Evolutionary conservation across 257 asterid species (phyloP), one percentile per base, ranked within the genome.

Genomic region (Prunella vulgaris): DNA sequence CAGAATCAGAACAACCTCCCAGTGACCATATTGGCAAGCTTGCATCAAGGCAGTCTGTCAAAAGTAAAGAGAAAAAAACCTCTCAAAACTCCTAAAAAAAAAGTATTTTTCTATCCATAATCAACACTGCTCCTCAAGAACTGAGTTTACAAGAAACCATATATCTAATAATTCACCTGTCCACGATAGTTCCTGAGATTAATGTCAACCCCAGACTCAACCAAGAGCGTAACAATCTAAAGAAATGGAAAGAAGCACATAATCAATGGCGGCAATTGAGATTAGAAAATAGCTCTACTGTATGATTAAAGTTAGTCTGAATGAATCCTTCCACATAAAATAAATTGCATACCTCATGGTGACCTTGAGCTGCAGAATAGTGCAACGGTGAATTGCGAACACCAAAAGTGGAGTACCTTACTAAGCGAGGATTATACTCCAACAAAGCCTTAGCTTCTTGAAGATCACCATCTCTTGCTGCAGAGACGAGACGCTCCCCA

Each of bases 391-490:
- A 87, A 81, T 91, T 91, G 1, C 95, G 95, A 76, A 89, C 95
- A 30, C 97, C 97, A 57, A 91, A 88, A 2, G 97, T 91, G 12
- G 96, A 87, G 74, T 91, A 91, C 76, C 93, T 75, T n/a, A 81
- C 96, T 1, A 91, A 85, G 4, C 97, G 95, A 33, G 97, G 97
- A 79, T 91, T 88, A 63, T 85, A 91, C 20, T 91, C 95, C 85
- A 91, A 80, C 68, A 91, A 87, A 74, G 95, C 96, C 88, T 91
- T 88, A 1, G 97, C 97, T 85, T 91, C 97, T 77, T 85, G 96
- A 63, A 91, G 77, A 81, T 91, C 97, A 12, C 97, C 97, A 59
- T 91, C 97, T 78, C 96, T 91, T 61, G 97, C 97, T 24, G 97
- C 97, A 27, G 96, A 87, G 63, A 91, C 95, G 4, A 91, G 73